These are phyloP conservation scores for Blastobotrys elegans DNA, from an alignment of 1,139 yeast genomes.

Conservation along the genomic window DNA sequence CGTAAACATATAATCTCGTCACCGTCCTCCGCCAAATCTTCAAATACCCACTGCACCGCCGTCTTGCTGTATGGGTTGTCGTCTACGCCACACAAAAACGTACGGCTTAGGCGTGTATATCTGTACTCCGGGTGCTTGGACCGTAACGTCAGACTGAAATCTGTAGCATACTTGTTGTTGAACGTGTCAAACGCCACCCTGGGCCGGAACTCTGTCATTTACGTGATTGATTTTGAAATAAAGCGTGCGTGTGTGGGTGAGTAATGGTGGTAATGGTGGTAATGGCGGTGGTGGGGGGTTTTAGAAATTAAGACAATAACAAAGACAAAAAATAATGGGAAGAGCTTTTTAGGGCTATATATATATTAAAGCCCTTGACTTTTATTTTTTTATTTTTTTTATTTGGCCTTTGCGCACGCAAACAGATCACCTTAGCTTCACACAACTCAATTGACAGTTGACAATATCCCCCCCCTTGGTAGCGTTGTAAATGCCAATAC, in stretches of 20 bases:
- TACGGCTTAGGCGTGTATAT: slow-evolving; percentile 53
- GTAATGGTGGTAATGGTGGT: too few species aligned
- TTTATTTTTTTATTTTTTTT: too few species aligned
- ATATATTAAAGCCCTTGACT: too few species aligned
- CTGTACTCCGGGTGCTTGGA: slow-evolving; percentile 53
- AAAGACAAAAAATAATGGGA: not conserved
- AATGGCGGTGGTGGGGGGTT: too few species aligned
- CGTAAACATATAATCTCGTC: slow-evolving; percentile 60
- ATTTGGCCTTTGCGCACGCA: too few species aligned
- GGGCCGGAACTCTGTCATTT: slow-evolving; percentile 20
- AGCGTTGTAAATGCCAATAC: too few species aligned
- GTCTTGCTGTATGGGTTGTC: slow-evolving; percentile 51
- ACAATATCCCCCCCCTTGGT: too few species aligned
- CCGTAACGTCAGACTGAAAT: slow-evolving; percentile 46
- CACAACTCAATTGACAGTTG: too few species aligned
- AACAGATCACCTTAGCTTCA: too few species aligned
- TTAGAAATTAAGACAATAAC: not conserved
- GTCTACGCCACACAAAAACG: slow-evolving; percentile 59
- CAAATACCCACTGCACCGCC: slow-evolving; percentile 64
- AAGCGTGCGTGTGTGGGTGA: too few species aligned
- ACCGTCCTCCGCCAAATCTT: slow-evolving; percentile 57
- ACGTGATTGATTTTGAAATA: too few species aligned
- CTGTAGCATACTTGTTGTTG: slow-evolving; percentile 38
- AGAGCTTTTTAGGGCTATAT: too few species aligned
- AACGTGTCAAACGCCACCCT: slow-evolving; percentile 55